Conservation (phyloP, 176 grass and related monocot genomes). For the Zizania latifolia region DNA sequence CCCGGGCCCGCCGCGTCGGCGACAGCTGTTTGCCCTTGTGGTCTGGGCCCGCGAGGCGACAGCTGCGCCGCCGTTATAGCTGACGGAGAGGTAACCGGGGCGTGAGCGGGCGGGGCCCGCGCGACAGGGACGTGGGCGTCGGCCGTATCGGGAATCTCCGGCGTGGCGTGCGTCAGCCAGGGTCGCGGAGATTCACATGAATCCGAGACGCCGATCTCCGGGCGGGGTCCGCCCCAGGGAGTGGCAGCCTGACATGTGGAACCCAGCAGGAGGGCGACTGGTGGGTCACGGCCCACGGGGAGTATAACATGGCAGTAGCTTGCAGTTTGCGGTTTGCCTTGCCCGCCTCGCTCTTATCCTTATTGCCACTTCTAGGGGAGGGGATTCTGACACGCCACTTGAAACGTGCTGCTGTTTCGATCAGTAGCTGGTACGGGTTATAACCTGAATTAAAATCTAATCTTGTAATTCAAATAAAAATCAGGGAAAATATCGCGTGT, state of each 20-base stretch:
- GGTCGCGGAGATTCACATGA: conserved; percentile 39
- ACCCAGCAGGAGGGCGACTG: background rate
- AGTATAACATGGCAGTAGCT: background rate
- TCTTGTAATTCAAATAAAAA: too few species aligned
- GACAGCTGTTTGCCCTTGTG: background rate
- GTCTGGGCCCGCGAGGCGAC: background rate
- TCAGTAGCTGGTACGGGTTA: background rate
- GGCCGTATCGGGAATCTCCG: conserved; percentile 23
- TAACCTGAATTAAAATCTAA: too few species aligned
- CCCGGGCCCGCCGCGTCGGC: too few species aligned
- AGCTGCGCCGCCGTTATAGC: background rate
- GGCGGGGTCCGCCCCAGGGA: background rate
- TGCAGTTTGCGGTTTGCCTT: too few species aligned
- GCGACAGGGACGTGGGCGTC: background rate
- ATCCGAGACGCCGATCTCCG: background rate
- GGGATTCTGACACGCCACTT: background rate
- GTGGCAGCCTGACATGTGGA: background rate
- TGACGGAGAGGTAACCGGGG: background rate
- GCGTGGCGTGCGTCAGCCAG: background rate
- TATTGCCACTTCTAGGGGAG: background rate
- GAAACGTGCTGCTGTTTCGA: background rate
- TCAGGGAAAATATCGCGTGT: too few species aligned
- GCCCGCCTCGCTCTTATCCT: conserved; percentile 22
- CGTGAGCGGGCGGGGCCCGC: background rate
- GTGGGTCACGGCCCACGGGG: background rate